Conservation (phyloP, 208 protist species). For the Leishmania mexicana region DNA sequence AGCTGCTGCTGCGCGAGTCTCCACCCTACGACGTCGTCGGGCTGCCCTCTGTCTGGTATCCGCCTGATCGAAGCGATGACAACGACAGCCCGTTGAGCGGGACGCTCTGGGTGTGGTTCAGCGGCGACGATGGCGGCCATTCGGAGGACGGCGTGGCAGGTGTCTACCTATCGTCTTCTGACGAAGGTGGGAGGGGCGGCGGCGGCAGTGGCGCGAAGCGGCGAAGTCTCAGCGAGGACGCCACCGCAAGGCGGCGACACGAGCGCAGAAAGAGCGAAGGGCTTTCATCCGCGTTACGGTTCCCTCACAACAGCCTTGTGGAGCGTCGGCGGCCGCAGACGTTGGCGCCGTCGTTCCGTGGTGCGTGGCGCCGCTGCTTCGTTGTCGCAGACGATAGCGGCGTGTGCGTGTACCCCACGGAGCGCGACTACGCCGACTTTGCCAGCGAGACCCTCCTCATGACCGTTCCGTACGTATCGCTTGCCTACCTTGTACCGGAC, state of each 20-base stretch:
- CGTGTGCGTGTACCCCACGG: conserved; percentile 33
- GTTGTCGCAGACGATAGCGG: conserved; percentile 53
- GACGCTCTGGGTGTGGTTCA: conserved; percentile 23
- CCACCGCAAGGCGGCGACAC: too few species aligned
- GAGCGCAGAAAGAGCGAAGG: too few species aligned
- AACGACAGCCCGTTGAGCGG: conserved; percentile 13
- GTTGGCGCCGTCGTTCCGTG: not conserved
- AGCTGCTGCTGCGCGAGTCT: conserved; percentile 19
- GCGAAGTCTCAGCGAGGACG: not conserved
- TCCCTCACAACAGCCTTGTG: too few species aligned
- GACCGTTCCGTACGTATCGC: conserved; percentile 38
- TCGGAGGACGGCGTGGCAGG: not conserved
- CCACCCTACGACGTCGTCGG: conserved; percentile 12
- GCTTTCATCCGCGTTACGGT: too few species aligned
- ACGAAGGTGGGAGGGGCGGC: not conserved
- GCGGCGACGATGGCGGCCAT: not conserved
- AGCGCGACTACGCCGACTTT: conserved; percentile 43
- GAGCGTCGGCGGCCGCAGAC: not conserved
- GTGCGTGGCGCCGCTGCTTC: conserved; percentile 37
- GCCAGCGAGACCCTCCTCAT: conserved; percentile 40
- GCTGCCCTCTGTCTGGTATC: conserved; percentile 29
- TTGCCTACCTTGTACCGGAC: conserved; percentile 51
- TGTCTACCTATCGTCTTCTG: not conserved
- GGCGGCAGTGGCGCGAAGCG: not conserved
- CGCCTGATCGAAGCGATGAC: conserved; percentile 13